Percentiles rank a stretch among this genome's conserved stretches.
phyloP scores from a whole-genome alignment of 805 yeast genomes.

The Ascoidea asiatica region DNA sequence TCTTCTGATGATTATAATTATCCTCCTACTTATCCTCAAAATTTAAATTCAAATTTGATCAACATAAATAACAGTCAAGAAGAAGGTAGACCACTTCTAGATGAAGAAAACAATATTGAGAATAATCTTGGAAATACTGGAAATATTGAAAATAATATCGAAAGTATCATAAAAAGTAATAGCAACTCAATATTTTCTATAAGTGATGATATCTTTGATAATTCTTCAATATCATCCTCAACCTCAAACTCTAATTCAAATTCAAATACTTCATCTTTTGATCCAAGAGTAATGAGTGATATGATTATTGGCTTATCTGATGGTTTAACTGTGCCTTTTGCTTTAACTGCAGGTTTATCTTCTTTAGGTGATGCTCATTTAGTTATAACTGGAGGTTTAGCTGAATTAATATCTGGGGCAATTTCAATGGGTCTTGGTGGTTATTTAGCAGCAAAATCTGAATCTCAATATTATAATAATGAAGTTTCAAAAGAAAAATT shows the following conservation, averaged over 20 bases:
- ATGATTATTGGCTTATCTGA: constrained; percentile 88
- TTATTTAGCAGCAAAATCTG: constrained; percentile 85
- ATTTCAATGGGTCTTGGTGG: constrained; percentile 98
- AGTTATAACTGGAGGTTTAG: constrained; percentile 96
- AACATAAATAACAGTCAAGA: neutral
- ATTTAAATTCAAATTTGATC: too few species aligned
- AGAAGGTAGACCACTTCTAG: too few species aligned
- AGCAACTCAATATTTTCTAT: too few species aligned
- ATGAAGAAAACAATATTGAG: neutral
- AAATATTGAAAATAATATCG: neutral
- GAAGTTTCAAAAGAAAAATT: constrained; percentile 63
- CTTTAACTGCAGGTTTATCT: constrained; percentile 90
- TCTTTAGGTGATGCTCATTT: constrained; percentile 80
- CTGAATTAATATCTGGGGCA: constrained; percentile 93
- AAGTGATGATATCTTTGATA: too few species aligned
- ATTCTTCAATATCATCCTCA: neutral
- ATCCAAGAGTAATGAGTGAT: constrained; percentile 91
- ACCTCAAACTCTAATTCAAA: neutral
- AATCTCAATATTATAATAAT: constrained; percentile 57
- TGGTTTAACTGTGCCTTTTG: constrained; percentile 97
- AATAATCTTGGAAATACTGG: too few species aligned
- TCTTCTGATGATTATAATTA: neutral
- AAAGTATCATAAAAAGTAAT: too few species aligned
- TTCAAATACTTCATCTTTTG: constrained; percentile 21
- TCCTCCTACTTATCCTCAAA: too few species aligned